These are phyloP conservation scores for Picea mariana DNA, from an alignment of 83 land plant species.

Conservation along the genomic window DNA sequence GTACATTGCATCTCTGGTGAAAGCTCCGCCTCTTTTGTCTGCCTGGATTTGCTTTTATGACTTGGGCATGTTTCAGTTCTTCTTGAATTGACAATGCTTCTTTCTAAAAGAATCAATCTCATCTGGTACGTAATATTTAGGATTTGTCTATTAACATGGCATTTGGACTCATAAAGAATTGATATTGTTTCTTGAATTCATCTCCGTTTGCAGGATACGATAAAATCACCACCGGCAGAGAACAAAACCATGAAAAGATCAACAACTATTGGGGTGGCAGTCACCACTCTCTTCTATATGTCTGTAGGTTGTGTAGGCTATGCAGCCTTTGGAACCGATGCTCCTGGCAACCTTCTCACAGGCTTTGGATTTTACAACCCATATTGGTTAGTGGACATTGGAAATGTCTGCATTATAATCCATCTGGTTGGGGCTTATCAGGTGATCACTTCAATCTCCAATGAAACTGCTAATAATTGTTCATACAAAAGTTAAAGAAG, in stretches of 20 bases:
- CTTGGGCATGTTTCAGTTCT: no score
- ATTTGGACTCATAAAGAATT: no score
- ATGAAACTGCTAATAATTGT: neutral
- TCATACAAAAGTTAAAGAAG: no score
- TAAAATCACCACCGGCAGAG: slow-evolving; percentile 67
- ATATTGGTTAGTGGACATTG: slow-evolving; percentile 76
- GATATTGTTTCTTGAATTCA: no score
- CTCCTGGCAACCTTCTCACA: slow-evolving; percentile 80
- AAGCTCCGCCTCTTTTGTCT: no score
- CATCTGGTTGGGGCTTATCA: slow-evolving; percentile 86
- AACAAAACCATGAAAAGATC: slow-evolving; percentile 74
- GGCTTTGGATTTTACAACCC: slow-evolving; percentile 81
- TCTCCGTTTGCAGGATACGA: slow-evolving; percentile 47
- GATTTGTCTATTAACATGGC: no score
- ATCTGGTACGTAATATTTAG: no score
- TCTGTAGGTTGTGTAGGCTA: slow-evolving; percentile 70
- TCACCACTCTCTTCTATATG: slow-evolving; percentile 67
- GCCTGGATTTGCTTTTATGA: no score
- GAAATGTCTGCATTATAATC: slow-evolving; percentile 70
- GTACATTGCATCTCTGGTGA: no score
- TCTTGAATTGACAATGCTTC: no score
- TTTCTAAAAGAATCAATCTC: no score
- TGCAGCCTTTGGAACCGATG: slow-evolving; percentile 69
- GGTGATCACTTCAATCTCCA: slow-evolving; percentile 18
- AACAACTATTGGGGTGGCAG: slow-evolving; percentile 42